A percentile compares a stretch with the other conserved stretches of the same genome.
phyloP scores from a whole-genome alignment of 1,284 basidiomycete species.

The Leucocoprinus gongylophorus region DNA sequence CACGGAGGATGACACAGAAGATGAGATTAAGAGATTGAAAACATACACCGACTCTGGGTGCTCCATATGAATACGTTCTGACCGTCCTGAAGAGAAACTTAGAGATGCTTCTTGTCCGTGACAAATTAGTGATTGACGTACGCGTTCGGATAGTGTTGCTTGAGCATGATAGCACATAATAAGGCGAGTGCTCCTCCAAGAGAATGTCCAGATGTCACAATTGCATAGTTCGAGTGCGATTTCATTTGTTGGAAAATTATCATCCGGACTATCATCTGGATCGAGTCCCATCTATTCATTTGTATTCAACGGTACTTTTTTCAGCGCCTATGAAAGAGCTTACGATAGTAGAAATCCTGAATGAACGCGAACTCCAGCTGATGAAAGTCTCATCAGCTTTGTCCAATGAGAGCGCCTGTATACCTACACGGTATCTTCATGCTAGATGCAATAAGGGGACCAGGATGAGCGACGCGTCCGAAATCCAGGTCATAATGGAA shows the following conservation, averaged over 20 bases:
- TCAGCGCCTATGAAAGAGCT: constrained; percentile 11
- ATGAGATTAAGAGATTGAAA: not conserved
- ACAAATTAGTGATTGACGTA: constrained; percentile 17
- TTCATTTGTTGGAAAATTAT: constrained; percentile 23
- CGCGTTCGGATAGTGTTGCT: constrained; percentile 34
- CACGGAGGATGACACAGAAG: not conserved
- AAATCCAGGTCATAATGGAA: constrained; percentile 31
- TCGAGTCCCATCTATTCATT: constrained; percentile 38
- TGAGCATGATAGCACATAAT: constrained; percentile 36
- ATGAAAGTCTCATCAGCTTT: not conserved
- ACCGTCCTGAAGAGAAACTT: constrained; percentile 21
- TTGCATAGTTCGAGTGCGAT: constrained; percentile 28
- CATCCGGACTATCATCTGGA: constrained; percentile 29
- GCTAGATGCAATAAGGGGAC: constrained; percentile 32
- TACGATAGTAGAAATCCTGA: constrained; percentile 40
- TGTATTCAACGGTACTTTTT: not conserved
- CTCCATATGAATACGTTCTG: constrained; percentile 41
- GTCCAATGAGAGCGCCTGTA: not conserved
- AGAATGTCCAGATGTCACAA: constrained; percentile 44
- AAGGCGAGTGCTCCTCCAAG: constrained; percentile 42
- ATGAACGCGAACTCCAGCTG: constrained; percentile 37
- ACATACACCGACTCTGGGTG: constrained; percentile 39
- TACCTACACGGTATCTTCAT: constrained; percentile 30
- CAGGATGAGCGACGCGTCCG: constrained; percentile 31
- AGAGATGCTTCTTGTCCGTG: not conserved